Evolutionary conservation across 2,329 filamentous ascomycete species (phyloP).

Genomic region (Aureobasidium namibiae): DNA sequence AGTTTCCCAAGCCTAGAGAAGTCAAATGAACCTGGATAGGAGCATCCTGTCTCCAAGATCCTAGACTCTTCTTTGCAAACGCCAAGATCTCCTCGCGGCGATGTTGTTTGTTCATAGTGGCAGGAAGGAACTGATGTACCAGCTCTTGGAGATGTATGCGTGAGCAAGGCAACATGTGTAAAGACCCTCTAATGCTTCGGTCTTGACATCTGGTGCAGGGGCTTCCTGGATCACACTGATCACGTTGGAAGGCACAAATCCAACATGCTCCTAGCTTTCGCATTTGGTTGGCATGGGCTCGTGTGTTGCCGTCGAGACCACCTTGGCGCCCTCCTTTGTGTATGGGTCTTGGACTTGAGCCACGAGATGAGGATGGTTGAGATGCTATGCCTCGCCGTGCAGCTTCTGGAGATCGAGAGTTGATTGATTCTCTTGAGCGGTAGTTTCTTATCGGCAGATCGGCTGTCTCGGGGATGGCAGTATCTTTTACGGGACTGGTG

Average conservation of each 20-base stretch:
- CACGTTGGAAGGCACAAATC: slow-evolving; percentile 41
- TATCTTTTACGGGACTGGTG: not conserved
- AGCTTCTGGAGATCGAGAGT: not conserved
- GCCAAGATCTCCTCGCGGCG: slow-evolving; percentile 20
- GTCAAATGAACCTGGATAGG: slow-evolving; percentile 35
- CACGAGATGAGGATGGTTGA: not conserved
- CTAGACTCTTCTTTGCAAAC: slow-evolving; percentile 35
- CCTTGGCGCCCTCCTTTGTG: slow-evolving; percentile 18
- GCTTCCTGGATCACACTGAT: slow-evolving; percentile 21
- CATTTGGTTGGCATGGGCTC: slow-evolving; percentile 37
- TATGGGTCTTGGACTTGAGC: not conserved
- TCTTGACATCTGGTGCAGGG: slow-evolving; percentile 24
- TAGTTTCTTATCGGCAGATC: not conserved
- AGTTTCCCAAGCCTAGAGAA: slow-evolving; percentile 33
- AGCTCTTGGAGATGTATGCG: slow-evolving; percentile 39
- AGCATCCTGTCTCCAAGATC: slow-evolving; percentile 25
- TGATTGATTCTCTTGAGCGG: not conserved
- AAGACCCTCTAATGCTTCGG: slow-evolving; percentile 29
- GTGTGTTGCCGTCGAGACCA: slow-evolving; percentile 29
- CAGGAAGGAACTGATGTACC: slow-evolving; percentile 35
- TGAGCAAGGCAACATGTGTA: slow-evolving; percentile 35
- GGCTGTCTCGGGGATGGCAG: not conserved
- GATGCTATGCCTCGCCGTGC: not conserved
- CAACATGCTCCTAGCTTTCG: slow-evolving; percentile 40
- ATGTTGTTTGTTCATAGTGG: slow-evolving; percentile 12